A percentile compares a stretch with the other conserved stretches of the same genome.
Evolutionary conservation across 495 filamentous ascomycete genomes (phyloP).

Genomic region (Annulohypoxylon maeteangense): DNA sequence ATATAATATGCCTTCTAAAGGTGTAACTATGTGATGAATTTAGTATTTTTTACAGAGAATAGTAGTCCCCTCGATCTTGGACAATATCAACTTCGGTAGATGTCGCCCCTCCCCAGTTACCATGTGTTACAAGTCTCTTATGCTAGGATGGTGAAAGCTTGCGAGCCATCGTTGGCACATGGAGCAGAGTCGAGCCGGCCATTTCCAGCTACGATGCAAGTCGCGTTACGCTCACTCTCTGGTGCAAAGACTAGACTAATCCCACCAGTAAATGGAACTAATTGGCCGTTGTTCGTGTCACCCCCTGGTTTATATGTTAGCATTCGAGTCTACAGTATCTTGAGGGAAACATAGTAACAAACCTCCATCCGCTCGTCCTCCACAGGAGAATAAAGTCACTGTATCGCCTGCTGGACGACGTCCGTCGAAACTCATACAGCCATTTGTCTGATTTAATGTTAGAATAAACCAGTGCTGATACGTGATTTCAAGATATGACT

Average conservation of each 20-base stretch:
- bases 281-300: conserved; percentile 54
- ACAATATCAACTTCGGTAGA: not conserved
- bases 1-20: not conserved
- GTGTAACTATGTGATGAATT: not conserved
- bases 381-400: conserved; percentile 64
- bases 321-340: not conserved
- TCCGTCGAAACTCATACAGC: conserved; percentile 63
- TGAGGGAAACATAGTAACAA: conserved; percentile 25
- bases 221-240: conserved; percentile 50
- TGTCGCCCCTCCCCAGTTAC: not conserved
- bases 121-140: conserved; percentile 16
- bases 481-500: not conserved
- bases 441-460: conserved; percentile 49
- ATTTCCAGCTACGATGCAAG: conserved; percentile 55
- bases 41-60: not conserved
- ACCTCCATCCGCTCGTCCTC: conserved; percentile 63
- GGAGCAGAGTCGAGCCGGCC: conserved; percentile 54
- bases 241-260: conserved; percentile 57
- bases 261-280: conserved; percentile 55
- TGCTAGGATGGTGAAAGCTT: conserved; percentile 58
- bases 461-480: conserved; percentile 5
- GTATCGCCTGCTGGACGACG: conserved; percentile 57
- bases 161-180: conserved; percentile 54
- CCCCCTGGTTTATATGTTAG: conserved; percentile 48
- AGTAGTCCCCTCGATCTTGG: not conserved